Percentiles rank a stretch among this genome's conserved stretches.
Evolutionary conservation across 2,329 filamentous ascomycete genomes (phyloP).

Genomic region (Aureobasidium uvarum): DNA sequence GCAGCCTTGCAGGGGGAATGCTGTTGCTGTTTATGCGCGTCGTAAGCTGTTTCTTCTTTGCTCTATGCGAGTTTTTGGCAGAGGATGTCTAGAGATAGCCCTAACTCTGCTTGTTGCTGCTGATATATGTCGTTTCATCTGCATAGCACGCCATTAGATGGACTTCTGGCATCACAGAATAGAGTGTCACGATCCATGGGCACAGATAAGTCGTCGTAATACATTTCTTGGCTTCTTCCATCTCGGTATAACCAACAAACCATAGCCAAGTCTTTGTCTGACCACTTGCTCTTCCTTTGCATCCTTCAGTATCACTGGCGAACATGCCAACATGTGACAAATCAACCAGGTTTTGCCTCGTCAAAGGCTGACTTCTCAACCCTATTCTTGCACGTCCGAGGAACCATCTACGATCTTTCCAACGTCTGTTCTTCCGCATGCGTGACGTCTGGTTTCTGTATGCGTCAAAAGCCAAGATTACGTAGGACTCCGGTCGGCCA

Average conservation of each 20-base stretch:
- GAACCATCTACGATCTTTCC: not conserved
- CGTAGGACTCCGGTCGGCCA: not conserved
- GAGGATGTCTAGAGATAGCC: not conserved
- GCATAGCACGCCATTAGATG: slow-evolving; percentile 13
- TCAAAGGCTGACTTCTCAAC: not conserved
- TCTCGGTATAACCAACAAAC: not conserved
- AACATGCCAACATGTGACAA: too few relatives aligned
- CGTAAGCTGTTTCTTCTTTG: not conserved
- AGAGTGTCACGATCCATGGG: not conserved
- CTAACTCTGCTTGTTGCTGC: not conserved
- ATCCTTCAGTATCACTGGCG: not conserved
- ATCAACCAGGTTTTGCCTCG: not conserved
- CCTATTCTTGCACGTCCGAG: not conserved
- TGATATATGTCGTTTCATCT: not conserved
- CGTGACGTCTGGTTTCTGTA: not conserved
- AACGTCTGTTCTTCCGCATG: not conserved
- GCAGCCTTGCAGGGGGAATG: slow-evolving; percentile 1
- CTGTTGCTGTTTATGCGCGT: not conserved
- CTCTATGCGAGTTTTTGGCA: not conserved
- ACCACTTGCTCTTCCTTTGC: not conserved
- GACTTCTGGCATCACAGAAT: not conserved
- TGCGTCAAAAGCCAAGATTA: not conserved
- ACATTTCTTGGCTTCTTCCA: not conserved
- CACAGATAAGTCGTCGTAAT: not conserved
- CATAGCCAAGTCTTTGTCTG: not conserved